phyloP scores from a whole-genome alignment of 306 rosid species.

The Cyclanthera cordifolia region DNA sequence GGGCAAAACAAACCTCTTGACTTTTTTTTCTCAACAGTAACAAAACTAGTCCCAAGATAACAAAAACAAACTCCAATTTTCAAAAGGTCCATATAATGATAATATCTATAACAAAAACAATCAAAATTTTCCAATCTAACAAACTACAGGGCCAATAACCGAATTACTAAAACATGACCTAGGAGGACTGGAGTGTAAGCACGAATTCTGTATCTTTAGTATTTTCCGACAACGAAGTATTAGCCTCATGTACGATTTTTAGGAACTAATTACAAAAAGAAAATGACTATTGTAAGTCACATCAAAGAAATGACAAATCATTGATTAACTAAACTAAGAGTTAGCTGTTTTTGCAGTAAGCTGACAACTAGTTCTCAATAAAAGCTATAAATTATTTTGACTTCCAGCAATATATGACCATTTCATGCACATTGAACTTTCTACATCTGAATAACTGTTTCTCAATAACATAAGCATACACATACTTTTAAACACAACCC shows the following conservation, averaged over 20 bases:
- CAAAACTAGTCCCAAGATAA: neutral
- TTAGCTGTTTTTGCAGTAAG: neutral
- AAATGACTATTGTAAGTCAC: neutral
- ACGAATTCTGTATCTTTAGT: neutral
- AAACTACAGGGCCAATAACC: neutral
- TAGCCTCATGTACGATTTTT: neutral
- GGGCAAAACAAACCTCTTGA: neutral
- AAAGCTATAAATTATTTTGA: neutral
- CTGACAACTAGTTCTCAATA: neutral
- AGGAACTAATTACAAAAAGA: neutral
- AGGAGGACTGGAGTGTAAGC: neutral
- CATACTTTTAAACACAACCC: neutral
- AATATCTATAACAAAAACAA: neutral
- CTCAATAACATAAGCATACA: neutral
- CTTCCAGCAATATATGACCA: neutral
- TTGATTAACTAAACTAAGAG: neutral
- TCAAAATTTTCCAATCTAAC: neutral
- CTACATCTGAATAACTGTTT: neutral
- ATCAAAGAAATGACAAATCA: neutral
- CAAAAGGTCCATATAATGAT: neutral
- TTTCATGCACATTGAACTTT: neutral
- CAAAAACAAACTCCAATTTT: neutral
- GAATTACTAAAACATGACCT: neutral
- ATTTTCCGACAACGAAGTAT: slow-evolving; percentile 1
- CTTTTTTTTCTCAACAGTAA: neutral